phyloP scores from a whole-genome alignment of 2,329 filamentous ascomycete species.

The Proliferodiscus dingleyae region DNA sequence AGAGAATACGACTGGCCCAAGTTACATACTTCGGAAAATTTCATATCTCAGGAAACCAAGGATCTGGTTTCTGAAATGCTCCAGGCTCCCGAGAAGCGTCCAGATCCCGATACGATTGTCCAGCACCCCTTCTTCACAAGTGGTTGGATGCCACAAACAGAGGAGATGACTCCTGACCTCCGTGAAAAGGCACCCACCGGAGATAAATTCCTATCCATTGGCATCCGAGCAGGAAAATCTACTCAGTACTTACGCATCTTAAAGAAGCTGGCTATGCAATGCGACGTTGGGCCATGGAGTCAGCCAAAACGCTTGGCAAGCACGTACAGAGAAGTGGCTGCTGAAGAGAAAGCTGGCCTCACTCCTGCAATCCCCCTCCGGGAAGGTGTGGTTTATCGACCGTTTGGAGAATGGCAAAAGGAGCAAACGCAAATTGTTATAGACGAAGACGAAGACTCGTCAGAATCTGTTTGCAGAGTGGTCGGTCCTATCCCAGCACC shows the following conservation, averaged over 20 bases:
- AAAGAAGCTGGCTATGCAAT: constrained; percentile 52
- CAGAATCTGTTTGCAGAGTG: constrained; percentile 14
- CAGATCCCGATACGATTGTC: constrained; percentile 72
- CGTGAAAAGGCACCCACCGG: constrained; percentile 53
- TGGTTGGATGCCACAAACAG: constrained; percentile 63
- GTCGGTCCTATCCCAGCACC: constrained; percentile 9
- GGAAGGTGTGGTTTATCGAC: constrained; percentile 58
- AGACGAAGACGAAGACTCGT: constrained; percentile 10
- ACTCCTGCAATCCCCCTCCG: constrained; percentile 59
- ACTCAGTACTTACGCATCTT: constrained; percentile 42
- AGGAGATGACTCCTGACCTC: constrained; percentile 54
- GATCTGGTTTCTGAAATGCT: constrained; percentile 73
- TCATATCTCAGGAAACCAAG: constrained; percentile 70
- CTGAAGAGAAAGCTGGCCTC: constrained; percentile 62
- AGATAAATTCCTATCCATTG: constrained; percentile 49
- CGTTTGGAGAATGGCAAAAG: constrained; percentile 55
- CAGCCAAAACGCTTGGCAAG: constrained; percentile 42
- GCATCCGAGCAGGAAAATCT: constrained; percentile 39
- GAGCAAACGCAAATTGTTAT: constrained; percentile 38
- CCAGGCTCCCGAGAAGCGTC: constrained; percentile 68
- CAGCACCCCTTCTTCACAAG: constrained; percentile 75
- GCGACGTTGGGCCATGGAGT: constrained; percentile 54
- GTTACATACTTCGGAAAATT: constrained; percentile 58
- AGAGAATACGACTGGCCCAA: constrained; percentile 78
- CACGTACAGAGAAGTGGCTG: constrained; percentile 59